These are phyloP conservation scores for Bacidia rubella DNA, from an alignment of 495 filamentous ascomycete species.

Conservation along the genomic window DNA sequence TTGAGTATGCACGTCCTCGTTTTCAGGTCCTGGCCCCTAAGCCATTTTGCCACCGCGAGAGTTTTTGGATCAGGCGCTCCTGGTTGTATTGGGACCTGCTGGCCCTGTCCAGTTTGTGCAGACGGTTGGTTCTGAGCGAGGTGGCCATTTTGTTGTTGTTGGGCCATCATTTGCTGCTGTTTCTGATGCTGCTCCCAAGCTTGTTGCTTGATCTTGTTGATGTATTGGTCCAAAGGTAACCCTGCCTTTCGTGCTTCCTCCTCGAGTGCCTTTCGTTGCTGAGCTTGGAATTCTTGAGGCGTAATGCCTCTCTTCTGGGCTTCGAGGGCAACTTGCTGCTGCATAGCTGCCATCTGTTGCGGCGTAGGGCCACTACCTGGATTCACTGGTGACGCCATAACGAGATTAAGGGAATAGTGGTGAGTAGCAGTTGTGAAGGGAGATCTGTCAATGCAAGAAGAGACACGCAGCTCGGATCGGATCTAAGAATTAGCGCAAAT, in stretches of 20 bases:
- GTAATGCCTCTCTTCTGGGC: conserved; percentile 63
- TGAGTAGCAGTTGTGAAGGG: neutral
- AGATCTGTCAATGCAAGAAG: too few species aligned
- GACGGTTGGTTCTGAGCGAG: conserved; percentile 23
- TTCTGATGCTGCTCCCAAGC: conserved; percentile 38
- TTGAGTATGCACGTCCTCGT: conserved; percentile 83
- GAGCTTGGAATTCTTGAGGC: conserved; percentile 56
- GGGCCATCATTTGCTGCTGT: conserved; percentile 32
- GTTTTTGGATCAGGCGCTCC: conserved; percentile 72
- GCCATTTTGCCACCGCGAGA: conserved; percentile 78
- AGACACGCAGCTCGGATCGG: too few species aligned
- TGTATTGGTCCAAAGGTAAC: conserved; percentile 49
- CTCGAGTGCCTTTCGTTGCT: conserved; percentile 41
- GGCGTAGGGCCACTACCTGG: conserved; percentile 59
- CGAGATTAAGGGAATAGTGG: neutral
- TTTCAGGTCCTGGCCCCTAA: conserved; percentile 77
- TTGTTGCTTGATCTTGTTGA: conserved; percentile 50
- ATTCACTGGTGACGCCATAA: conserved; percentile 31
- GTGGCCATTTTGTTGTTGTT: conserved; percentile 25
- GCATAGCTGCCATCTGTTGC: conserved; percentile 73
- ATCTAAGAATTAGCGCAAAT: too few species aligned
- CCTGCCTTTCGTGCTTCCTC: conserved; percentile 51
- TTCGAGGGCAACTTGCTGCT: conserved; percentile 67
- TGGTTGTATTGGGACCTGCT: conserved; percentile 44
- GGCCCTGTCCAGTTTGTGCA: conserved; percentile 23